Conservation (phyloP, 495 filamentous ascomycete species). For the Xylaria acuta region DNA sequence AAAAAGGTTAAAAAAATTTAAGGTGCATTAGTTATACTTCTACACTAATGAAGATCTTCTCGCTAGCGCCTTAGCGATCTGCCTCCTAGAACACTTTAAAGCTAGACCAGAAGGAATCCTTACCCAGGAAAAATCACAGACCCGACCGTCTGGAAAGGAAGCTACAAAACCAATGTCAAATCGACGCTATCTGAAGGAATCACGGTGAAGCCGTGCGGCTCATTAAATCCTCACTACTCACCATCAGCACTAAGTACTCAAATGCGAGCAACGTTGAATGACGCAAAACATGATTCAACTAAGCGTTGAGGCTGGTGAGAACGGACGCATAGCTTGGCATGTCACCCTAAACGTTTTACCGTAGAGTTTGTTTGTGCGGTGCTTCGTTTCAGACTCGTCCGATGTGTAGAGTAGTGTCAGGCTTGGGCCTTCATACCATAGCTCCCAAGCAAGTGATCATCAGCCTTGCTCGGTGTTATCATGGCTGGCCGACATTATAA, state of each 20-base stretch:
- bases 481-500: neutral
- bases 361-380: neutral
- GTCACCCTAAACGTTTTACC: neutral
- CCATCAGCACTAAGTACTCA: neutral
- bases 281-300: neutral
- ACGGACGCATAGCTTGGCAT: slow-evolving; percentile 7
- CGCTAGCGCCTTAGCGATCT: slow-evolving; percentile 9
- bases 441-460: neutral
- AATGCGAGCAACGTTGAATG: neutral
- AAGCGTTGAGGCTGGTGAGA: slow-evolving; percentile 1
- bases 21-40: neutral
- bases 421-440: neutral
- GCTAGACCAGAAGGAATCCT: slow-evolving; percentile 6
- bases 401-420: neutral
- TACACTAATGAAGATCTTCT: slow-evolving; percentile 18
- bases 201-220: slow-evolving; percentile 22
- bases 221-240: neutral
- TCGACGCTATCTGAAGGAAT: slow-evolving; percentile 1
- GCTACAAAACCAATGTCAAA: neutral
- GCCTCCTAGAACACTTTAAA: neutral
- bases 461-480: neutral
- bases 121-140: slow-evolving; percentile 1
- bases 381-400: neutral
- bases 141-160: slow-evolving; percentile 1
- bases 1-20: too few species aligned